Conservation (phyloP, 2,329 filamentous ascomycete genomes). For the Alternaria postmessia region DNA sequence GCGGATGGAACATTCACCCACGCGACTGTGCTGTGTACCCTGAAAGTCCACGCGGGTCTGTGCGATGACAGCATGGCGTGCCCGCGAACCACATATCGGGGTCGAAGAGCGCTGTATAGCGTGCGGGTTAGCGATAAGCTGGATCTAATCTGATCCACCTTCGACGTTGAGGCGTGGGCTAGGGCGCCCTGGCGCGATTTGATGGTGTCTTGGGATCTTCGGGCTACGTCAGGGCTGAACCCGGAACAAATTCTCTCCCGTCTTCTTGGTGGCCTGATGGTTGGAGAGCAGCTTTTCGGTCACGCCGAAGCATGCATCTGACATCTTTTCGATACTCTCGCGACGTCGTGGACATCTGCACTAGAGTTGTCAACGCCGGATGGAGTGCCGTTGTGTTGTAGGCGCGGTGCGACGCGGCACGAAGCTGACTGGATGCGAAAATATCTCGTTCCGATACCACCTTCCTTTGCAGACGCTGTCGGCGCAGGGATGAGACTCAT, state of each 20-base stretch:
- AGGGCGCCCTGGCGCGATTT: background rate
- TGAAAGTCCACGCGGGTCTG: background rate
- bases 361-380: background rate
- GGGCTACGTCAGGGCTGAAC: conserved; percentile 17
- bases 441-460: background rate
- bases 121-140: background rate
- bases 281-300: background rate
- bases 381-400: background rate
- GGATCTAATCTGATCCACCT: conserved; percentile 21
- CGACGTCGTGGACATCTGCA: background rate
- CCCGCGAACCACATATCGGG: conserved; percentile 1
- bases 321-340: background rate
- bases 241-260: conserved; percentile 1
- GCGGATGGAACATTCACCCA: conserved; percentile 6
- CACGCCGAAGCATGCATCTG: background rate
- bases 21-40: background rate
- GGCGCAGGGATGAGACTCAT: background rate
- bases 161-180: background rate
- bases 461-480: background rate
- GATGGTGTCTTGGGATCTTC: conserved; percentile 4
- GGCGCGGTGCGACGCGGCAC: background rate
- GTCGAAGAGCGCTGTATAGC: background rate
- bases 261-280: background rate
- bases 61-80: conserved; percentile 10
- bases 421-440: background rate